A percentile compares a stretch with the other conserved stretches of the same genome.
Conservation (phyloP, 75 land plant species). For the Picea glauca region DNA sequence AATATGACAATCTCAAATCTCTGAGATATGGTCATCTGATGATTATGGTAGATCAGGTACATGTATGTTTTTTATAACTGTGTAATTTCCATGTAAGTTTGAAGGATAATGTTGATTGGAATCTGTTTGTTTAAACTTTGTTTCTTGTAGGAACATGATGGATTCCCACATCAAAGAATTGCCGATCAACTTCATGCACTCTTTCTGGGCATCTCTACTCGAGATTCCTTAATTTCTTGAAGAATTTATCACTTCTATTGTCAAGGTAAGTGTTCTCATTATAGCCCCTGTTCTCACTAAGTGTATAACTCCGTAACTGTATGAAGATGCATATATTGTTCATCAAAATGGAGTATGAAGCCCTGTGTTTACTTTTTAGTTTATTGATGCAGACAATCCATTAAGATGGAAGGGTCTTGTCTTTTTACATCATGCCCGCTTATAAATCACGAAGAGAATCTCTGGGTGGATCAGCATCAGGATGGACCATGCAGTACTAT, state of each 20-base stretch:
- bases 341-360: neutral
- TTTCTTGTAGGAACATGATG: slow-evolving; percentile 88
- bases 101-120: neutral
- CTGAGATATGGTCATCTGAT: slow-evolving; percentile 95
- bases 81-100: neutral
- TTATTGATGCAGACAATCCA: slow-evolving; percentile 63
- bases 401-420: slow-evolving; percentile 46
- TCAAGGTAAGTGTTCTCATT: slow-evolving; percentile 57
- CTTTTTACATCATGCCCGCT: slow-evolving; percentile 92
- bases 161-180: slow-evolving; percentile 94
- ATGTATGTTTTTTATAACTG: no score
- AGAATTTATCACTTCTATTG: slow-evolving; percentile 95
- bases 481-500: slow-evolving; percentile 96
- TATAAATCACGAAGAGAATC: slow-evolving; percentile 89
- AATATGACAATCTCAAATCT: slow-evolving; percentile 45
- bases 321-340: neutral
- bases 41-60: slow-evolving; percentile 99
- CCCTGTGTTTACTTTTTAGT: neutral
- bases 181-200: slow-evolving; percentile 89
- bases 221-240: slow-evolving; percentile 85
- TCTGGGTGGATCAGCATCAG: slow-evolving; percentile 51
- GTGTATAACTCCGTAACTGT: no score
- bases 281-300: neutral
- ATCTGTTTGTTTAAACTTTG: neutral
- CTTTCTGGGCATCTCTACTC: slow-evolving; percentile 93